These are phyloP conservation scores for Podila epigama DNA, from an alignment of 192 early-diverging fungal species.

Conservation along the genomic window DNA sequence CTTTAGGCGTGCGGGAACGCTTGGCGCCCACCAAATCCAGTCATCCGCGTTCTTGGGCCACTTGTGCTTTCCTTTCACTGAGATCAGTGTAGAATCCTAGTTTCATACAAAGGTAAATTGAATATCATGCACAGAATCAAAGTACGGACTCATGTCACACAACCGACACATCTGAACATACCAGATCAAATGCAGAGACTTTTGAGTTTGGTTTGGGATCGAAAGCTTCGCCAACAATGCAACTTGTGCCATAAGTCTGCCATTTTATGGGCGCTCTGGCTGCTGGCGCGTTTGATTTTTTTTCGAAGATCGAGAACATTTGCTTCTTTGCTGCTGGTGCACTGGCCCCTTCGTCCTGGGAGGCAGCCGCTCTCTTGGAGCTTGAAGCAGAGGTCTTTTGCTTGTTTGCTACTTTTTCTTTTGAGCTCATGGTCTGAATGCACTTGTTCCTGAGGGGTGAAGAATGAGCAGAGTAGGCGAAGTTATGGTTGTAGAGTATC, in stretches of 20 bases:
- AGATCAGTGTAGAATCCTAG: constrained; percentile 80
- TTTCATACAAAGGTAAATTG: neutral
- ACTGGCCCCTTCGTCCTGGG: neutral
- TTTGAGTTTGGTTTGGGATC: constrained; percentile 35
- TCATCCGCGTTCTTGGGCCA: constrained; percentile 76
- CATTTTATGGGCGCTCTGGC: constrained; percentile 19
- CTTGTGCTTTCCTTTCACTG: constrained; percentile 64
- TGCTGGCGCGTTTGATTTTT: neutral
- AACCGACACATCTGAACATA: too few species aligned
- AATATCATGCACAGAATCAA: neutral
- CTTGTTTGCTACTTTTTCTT: too few species aligned
- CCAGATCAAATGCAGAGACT: constrained; percentile 77
- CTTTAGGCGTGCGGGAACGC: constrained; percentile 65
- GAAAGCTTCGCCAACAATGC: constrained; percentile 41
- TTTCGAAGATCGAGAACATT: constrained; percentile 41
- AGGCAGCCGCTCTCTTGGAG: neutral
- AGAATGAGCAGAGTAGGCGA: too few species aligned
- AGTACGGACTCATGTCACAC: too few species aligned
- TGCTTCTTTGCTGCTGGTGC: constrained; percentile 21
- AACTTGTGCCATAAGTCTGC: constrained; percentile 25
- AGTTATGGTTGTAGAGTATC: too few species aligned
- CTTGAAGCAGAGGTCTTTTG: neutral
- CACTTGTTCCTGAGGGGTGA: too few species aligned
- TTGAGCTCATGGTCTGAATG: too few species aligned
- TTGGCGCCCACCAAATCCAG: constrained; percentile 76